phyloP scores from a whole-genome alignment of 306 rosid genomes.

The Castanospermum australe region DNA sequence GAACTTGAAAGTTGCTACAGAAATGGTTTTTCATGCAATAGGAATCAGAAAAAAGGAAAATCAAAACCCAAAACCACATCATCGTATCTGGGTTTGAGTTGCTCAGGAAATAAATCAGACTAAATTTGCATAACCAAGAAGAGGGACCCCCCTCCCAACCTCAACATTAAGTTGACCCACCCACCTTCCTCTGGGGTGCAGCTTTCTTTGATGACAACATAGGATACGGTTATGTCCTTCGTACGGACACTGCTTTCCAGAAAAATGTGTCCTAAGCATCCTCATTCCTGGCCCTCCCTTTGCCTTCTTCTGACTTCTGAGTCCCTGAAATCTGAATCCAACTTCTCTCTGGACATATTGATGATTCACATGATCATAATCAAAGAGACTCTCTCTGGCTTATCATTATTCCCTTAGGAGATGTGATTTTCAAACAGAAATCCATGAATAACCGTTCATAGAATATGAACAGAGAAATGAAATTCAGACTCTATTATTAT shows the following conservation, averaged over 20 bases:
- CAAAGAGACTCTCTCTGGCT: slow-evolving; percentile 6
- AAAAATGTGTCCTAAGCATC: slow-evolving; percentile 35
- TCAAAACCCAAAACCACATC: not conserved
- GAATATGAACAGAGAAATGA: slow-evolving; percentile 12
- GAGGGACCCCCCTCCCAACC: slow-evolving; percentile 38
- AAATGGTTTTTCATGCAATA: not conserved
- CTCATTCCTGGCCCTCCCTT: slow-evolving; percentile 29
- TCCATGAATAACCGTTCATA: slow-evolving; percentile 9
- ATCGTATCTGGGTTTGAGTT: not conserved
- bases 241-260: slow-evolving; percentile 5
- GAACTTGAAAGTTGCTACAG: slow-evolving; percentile 6
- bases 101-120: slow-evolving; percentile 19
- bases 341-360: slow-evolving; percentile 17
- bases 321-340: slow-evolving; percentile 22
- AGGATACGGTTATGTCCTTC: slow-evolving; percentile 27
- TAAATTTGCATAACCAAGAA: slow-evolving; percentile 29
- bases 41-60: not conserved
- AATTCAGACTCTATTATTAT: slow-evolving; percentile 20
- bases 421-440: slow-evolving; percentile 3
- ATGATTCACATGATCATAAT: slow-evolving; percentile 1
- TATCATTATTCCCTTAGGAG: slow-evolving; percentile 16
- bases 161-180: slow-evolving; percentile 22
- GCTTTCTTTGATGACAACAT: slow-evolving; percentile 37
- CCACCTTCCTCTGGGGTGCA: slow-evolving; percentile 39
- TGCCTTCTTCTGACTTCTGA: slow-evolving; percentile 29